phyloP scores from a whole-genome alignment of 2,329 filamentous ascomycete species.

The Chalaropsis thielavioides region DNA sequence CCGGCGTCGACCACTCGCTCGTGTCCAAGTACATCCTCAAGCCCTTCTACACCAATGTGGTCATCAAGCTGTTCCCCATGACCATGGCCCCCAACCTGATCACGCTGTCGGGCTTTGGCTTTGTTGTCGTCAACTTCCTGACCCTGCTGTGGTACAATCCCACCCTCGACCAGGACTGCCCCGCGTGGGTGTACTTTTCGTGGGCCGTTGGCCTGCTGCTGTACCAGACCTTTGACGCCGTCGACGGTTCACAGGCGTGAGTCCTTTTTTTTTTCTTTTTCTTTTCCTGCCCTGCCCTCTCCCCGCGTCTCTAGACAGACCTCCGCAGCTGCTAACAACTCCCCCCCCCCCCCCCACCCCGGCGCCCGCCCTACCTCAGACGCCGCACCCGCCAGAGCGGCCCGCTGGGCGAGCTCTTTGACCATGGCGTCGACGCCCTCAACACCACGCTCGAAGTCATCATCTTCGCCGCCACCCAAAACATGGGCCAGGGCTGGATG shows the following conservation, averaged over 20 bases:
- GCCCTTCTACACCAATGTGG: constrained; percentile 90
- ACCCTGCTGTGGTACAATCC: constrained; percentile 94
- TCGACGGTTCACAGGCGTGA: constrained; percentile 85
- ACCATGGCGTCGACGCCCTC: constrained; percentile 91
- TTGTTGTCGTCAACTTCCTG: constrained; percentile 77
- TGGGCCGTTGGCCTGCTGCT: constrained; percentile 84
- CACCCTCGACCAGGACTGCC: constrained; percentile 84
- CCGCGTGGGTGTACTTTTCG: constrained; percentile 83
- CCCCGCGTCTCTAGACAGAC: too few relatives aligned
- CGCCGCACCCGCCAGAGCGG: constrained; percentile 84
- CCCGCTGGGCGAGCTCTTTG: constrained; percentile 88
- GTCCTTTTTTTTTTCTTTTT: constrained; percentile 25
- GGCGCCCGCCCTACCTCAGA: too few relatives aligned
- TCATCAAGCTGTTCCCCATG: constrained; percentile 90
- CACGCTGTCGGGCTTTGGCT: constrained; percentile 78
- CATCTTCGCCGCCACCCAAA: constrained; percentile 83
- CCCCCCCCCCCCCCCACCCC: too few relatives aligned
- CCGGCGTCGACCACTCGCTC: constrained; percentile 75
- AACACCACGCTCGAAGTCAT: constrained; percentile 92
- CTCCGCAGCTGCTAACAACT: too few relatives aligned
- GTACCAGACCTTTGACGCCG: constrained; percentile 97
- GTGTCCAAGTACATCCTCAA: constrained; percentile 88
- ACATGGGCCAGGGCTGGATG: constrained; percentile 83
- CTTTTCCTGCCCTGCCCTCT: background rate
- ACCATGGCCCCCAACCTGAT: constrained; percentile 85